A percentile compares a stretch with the other conserved stretches of the same genome.
Conservation (phyloP, 2,329 filamentous ascomycete species). For the Pseudocercospora ulei region DNA sequence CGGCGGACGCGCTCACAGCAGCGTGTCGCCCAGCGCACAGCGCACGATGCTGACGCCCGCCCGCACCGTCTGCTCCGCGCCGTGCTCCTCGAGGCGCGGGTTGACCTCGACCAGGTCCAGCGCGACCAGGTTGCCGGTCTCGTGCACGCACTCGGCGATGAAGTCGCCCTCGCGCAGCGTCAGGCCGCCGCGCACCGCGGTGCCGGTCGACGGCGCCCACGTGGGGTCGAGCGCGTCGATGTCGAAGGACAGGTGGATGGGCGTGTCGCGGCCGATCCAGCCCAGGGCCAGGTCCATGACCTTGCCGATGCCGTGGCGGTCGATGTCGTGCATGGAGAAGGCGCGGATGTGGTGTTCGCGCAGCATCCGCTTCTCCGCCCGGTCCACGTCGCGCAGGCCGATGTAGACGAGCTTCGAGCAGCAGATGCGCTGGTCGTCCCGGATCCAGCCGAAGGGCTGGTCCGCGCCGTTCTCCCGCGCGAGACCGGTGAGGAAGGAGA, state of each 20-base stretch:
- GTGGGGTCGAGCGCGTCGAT: conserved; percentile 92
- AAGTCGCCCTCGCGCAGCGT: conserved; percentile 93
- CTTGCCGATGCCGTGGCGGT: conserved; percentile 83
- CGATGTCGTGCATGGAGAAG: conserved; percentile 97
- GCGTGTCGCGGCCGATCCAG: conserved; percentile 87
- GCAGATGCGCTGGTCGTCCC: conserved; percentile 59
- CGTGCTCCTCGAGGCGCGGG: conserved; percentile 44
- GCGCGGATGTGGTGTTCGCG: conserved; percentile 84
- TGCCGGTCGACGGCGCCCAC: conserved; percentile 93
- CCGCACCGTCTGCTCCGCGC: conserved; percentile 74
- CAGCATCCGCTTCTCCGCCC: conserved; percentile 86
- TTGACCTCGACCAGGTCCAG: conserved; percentile 51
- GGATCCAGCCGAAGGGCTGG: conserved; percentile 83
- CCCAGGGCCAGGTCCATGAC: conserved; percentile 98
- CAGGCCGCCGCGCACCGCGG: conserved; percentile 82
- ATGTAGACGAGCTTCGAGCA: conserved; percentile 91
- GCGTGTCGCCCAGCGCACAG: conserved; percentile 82
- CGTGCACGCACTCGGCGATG: conserved; percentile 64
- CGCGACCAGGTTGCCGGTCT: conserved; percentile 49
- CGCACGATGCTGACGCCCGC: conserved; percentile 85
- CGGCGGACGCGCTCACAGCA: conserved; percentile 49
- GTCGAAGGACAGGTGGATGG: conserved; percentile 94
- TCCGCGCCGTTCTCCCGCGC: conserved; percentile 57
- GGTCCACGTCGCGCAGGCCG: conserved; percentile 82
- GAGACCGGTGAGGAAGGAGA: conserved; percentile 80